A percentile compares a stretch with the other conserved stretches of the same genome.
phyloP scores from a whole-genome alignment of 352 stramenopile genomes.

The Phytophthora multivora region DNA sequence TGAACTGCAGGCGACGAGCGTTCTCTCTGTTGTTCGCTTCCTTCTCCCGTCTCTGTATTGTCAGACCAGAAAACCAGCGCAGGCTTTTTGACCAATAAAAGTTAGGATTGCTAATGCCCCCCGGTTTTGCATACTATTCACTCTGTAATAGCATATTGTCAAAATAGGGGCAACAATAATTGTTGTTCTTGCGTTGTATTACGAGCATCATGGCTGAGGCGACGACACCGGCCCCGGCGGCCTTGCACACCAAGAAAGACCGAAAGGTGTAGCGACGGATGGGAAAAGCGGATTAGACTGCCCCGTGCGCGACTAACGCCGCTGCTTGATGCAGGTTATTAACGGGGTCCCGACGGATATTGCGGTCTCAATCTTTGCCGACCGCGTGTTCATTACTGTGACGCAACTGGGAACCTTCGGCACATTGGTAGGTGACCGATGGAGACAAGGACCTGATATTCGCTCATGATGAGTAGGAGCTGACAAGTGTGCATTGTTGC shows the following conservation, averaged over 20 bases:
- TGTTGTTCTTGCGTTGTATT: background rate
- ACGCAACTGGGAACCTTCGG: constrained; percentile 84
- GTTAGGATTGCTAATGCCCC: background rate
- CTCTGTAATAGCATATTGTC: background rate
- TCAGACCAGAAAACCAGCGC: constrained; percentile 20
- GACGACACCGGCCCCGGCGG: constrained; percentile 1
- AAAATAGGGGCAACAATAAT: background rate
- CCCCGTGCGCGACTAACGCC: background rate
- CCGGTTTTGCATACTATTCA: background rate
- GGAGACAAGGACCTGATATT: no score
- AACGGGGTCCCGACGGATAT: constrained; percentile 75
- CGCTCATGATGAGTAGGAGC: no score
- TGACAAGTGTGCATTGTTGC: constrained; percentile 1
- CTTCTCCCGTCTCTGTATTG: constrained; percentile 34
- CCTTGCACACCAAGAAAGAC: constrained; percentile 51
- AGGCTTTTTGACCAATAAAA: constrained; percentile 25
- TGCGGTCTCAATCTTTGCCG: constrained; percentile 74
- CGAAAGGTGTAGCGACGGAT: constrained; percentile 34
- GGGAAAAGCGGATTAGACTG: background rate
- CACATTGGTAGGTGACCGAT: constrained; percentile 53
- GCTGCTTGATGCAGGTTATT: constrained; percentile 52
- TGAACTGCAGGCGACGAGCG: constrained; percentile 10
- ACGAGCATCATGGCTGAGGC: constrained; percentile 18
- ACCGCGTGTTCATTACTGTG: constrained; percentile 84
- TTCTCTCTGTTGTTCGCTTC: constrained; percentile 29